A percentile compares a stretch with the other conserved stretches of the same genome.
Evolutionary conservation across 2,329 filamentous ascomycete species (phyloP).

Genomic region (Thielaviopsis populi): DNA sequence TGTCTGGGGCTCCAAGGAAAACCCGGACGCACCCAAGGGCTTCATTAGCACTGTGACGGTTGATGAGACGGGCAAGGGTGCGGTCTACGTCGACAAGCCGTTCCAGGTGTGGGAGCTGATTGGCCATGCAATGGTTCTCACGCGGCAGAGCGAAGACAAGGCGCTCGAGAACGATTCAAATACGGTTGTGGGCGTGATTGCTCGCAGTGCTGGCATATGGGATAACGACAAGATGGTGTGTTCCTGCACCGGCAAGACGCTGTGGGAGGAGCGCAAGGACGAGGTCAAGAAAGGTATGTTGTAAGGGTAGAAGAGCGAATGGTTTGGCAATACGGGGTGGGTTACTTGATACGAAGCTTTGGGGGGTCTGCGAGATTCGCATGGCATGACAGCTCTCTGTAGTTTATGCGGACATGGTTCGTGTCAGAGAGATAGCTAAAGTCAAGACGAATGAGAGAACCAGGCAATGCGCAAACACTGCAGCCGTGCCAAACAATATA

Average conservation of each 20-base stretch:
- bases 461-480: too few relatives aligned
- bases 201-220: constrained; percentile 93
- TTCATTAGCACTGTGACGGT: constrained; percentile 63
- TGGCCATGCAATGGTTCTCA: constrained; percentile 79
- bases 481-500: background rate
- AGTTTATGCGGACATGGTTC: background rate
- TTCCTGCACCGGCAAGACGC: constrained; percentile 91
- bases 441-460: too few relatives aligned
- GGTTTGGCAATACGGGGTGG: background rate
- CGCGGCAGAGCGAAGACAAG: constrained; percentile 37
- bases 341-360: background rate
- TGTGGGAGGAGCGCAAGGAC: constrained; percentile 93
- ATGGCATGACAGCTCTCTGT: background rate
- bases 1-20: constrained; percentile 44
- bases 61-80: constrained; percentile 58
- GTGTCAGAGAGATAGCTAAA: too few relatives aligned
- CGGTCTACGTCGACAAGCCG: constrained; percentile 63
- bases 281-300: constrained; percentile 84
- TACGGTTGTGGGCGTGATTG: constrained; percentile 85
- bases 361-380: background rate
- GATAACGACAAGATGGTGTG: constrained; percentile 98
- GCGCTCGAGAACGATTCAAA: constrained; percentile 61
- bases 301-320: constrained; percentile 29
- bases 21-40: constrained; percentile 27
- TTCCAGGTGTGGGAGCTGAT: constrained; percentile 95